These are phyloP conservation scores for Scheffersomyces parashehatae DNA, from an alignment of 1,139 yeast species.

Conservation along the genomic window DNA sequence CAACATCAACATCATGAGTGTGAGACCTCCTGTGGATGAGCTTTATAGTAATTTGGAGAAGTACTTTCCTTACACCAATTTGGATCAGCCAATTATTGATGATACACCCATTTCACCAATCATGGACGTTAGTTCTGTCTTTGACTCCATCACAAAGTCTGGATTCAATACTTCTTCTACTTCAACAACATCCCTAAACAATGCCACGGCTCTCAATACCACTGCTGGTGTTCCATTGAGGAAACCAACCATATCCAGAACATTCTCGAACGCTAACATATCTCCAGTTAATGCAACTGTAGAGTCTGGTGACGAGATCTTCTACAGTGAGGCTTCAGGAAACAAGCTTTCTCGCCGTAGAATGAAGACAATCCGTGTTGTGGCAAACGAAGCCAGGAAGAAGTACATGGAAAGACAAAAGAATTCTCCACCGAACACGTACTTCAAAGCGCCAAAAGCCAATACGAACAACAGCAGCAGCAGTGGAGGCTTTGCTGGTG, in stretches of 20 bases:
- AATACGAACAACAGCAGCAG: neutral
- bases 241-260: slow-evolving; percentile 44
- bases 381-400: slow-evolving; percentile 82
- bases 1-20: slow-evolving; percentile 46
- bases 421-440: slow-evolving; percentile 57
- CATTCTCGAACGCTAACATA: slow-evolving; percentile 49
- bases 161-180: slow-evolving; percentile 1
- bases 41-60: slow-evolving; percentile 87
- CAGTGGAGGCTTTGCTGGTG: slow-evolving; percentile 8
- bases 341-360: slow-evolving; percentile 40
- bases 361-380: slow-evolving; percentile 87
- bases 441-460: slow-evolving; percentile 54
- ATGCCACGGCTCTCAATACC: slow-evolving; percentile 1
- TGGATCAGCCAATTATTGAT: slow-evolving; percentile 89
- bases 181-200: neutral
- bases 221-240: slow-evolving; percentile 12
- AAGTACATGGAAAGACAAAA: slow-evolving; percentile 47
- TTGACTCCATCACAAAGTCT: too few species aligned
- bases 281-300: slow-evolving; percentile 34
- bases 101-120: slow-evolving; percentile 68
- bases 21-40: slow-evolving; percentile 94
- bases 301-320: slow-evolving; percentile 35
- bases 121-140: neutral
- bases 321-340: slow-evolving; percentile 32
- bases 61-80: slow-evolving; percentile 89